phyloP scores from a whole-genome alignment of 2,329 filamentous ascomycete genomes.

The Colletotrichum gigasporum region DNA sequence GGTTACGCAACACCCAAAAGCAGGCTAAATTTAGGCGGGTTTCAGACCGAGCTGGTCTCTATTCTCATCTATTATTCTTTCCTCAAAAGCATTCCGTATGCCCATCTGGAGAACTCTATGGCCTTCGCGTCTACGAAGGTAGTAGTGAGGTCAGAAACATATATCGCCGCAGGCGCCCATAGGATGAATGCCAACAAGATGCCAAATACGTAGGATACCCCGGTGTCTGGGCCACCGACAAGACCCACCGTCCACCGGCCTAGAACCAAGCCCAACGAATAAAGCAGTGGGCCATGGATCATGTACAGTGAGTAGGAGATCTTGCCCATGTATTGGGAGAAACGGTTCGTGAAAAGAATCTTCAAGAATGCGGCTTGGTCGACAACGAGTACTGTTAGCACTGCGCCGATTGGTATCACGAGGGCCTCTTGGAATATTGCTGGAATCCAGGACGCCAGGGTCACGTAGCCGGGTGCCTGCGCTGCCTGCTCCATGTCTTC shows the following conservation, averaged over 20 bases:
- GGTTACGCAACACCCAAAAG: too few relatives aligned
- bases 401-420: not conserved
- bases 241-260: not conserved
- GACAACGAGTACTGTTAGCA: not conserved
- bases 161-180: not conserved
- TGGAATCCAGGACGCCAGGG: not conserved
- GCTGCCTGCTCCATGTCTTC: slow-evolving; percentile 11
- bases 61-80: not conserved
- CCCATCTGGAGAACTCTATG: slow-evolving; percentile 2
- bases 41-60: not conserved
- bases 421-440: not conserved
- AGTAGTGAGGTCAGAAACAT: not conserved
- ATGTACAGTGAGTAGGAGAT: slow-evolving; percentile 52
- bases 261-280: not conserved
- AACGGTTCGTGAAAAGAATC: slow-evolving; percentile 39
- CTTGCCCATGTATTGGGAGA: slow-evolving; percentile 48
- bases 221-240: not conserved
- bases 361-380: not conserved
- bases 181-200: not conserved
- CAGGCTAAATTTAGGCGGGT: not conserved
- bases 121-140: slow-evolving; percentile 6
- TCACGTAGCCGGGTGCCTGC: slow-evolving; percentile 5
- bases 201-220: not conserved
- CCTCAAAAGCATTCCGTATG: slow-evolving; percentile 1
- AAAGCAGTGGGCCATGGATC: slow-evolving; percentile 39